Percentiles rank a stretch among this genome's conserved stretches.
These are phyloP conservation scores for Chlamydomonas sphaeroides DNA, from an alignment of 139 green algal species.

Conservation along the genomic window DNA sequence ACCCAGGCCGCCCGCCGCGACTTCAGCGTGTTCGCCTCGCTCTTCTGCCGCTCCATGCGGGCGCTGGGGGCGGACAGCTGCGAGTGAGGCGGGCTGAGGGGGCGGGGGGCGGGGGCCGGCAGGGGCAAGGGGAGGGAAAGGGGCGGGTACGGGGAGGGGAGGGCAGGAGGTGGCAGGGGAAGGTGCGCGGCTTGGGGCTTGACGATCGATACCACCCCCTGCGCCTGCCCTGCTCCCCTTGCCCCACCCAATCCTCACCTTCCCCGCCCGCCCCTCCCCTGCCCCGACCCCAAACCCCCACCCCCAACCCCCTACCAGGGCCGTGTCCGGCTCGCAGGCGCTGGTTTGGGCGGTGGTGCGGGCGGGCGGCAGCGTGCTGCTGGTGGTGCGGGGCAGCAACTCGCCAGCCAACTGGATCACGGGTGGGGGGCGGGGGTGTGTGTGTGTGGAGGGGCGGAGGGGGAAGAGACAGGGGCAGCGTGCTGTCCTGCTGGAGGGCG, in stretches of 20 bases:
- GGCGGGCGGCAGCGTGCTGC: not conserved
- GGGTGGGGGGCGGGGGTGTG: not conserved
- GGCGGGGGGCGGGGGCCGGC: too few species aligned
- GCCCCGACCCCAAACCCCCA: not conserved
- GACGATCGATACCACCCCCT: too few species aligned
- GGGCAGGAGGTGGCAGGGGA: too few species aligned
- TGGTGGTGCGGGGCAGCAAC: slow-evolving; percentile 28
- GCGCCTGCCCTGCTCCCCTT: too few species aligned
- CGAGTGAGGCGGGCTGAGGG: slow-evolving; percentile 6
- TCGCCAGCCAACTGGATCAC: slow-evolving; percentile 30
- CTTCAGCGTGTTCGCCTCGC: slow-evolving; percentile 8
- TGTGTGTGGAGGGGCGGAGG: not conserved
- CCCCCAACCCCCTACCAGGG: not conserved
- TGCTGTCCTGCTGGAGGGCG: not conserved
- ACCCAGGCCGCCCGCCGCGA: not conserved
- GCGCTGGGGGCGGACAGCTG: slow-evolving; percentile 24
- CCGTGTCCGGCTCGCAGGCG: not conserved
- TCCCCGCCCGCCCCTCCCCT: not conserved
- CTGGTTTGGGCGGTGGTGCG: slow-evolving; percentile 26
- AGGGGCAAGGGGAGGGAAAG: too few species aligned
- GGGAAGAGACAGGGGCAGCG: not conserved
- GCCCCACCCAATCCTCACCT: too few species aligned
- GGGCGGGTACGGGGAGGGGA: too few species aligned
- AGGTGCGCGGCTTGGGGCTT: too few species aligned
- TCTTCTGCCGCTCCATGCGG: slow-evolving; percentile 22